Evolutionary conservation across 164 flowering plant genomes (phyloP), one percentile per base, ranked within the genome.

Genomic region (Taxillus chinensis): DNA sequence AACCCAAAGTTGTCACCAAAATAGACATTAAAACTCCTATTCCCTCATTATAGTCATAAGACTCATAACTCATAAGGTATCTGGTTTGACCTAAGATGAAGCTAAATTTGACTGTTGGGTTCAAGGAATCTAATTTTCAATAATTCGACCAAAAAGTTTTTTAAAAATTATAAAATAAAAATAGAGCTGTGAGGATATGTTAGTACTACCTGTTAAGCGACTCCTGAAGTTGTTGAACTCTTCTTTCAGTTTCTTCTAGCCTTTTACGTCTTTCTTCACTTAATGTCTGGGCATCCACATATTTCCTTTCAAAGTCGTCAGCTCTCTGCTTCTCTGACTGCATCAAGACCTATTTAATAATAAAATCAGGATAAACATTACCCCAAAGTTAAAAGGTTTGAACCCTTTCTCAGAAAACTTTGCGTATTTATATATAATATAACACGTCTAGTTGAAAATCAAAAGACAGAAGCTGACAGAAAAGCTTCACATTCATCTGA

Each of bases 241-340:
- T 88, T 64, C 66, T 80, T 71, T 86, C 97, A 63, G 89, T 72
- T 74, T 82, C 89, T 76, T 80, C 85, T 71, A 90, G 73, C 66
- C 79, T 90, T 64, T 68, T 75, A 9, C 64, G 80, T 56, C 82
- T 78, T 66, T 80, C 85, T 66, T 88, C 96, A 73, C 76, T 79
- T 39, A 70, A 59, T 67, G 74, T 80, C 63, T 68, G 73, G 27
- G 77, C 75, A 74, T 81, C 84, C 40, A 67, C 61, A 63, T 60
- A 82, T 68, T 77, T 82, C 73, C 74, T 78, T 67, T 81, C 86
- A 58, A 58, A 69, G 61, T 71, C 71, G 70, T 84, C 82, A 59
- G 92, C 84, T 73, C 78, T 76, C 72, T 79, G 67, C 61, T 73
- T 83, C 72, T 86, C 96, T 45, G 71, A 70, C 52, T 70, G 74